Evolutionary conservation across 2,329 filamentous ascomycete genomes (phyloP), one percentile per base, ranked within the genome.

Genomic region (Colletotrichum musae): DNA sequence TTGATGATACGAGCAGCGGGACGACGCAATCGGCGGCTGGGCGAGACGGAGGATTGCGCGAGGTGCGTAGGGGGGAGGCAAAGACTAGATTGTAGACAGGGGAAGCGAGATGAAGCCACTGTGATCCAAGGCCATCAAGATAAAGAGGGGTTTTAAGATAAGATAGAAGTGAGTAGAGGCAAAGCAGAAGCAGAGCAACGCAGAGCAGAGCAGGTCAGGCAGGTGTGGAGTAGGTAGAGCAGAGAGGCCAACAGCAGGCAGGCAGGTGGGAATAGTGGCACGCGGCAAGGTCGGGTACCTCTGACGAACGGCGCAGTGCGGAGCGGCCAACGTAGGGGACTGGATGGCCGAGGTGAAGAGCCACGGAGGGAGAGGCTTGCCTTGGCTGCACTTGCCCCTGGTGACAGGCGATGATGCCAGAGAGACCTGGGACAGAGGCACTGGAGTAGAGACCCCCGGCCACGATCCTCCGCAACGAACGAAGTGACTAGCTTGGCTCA

Each of bases 401-500:
- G 45, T 41, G 51, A 45, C 36, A 59, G 43, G 32, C 41, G 39
- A 58, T 24, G 47, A 43, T 57, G 65, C 41, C 62, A 58, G 65
- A 53, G 54, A 21, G 60, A 26, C 36, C 48, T 60, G 59, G 56
- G 41, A 65, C 57, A 66, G 48, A 54, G 48, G 52, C 50, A 59
- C 47, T 56, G 36, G 62, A 53, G 50, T 51, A 60, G 48, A 48
- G 39, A 66, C 26, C 48, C 32, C 63, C 51, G 39, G 41, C 65
- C 61, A 66, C 62, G 66, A 69, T 65, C 62, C 56, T 69, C 66
- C 50, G 51, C 66, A 69, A 69, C 56, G 62, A 66, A 68, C 59
- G 51, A 57, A 66, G 66, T 69, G 62, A 69, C 62, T 69, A 52
- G 56, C 66, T 69, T 66, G 62, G 66, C 66, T 69, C 66, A 69